phyloP scores from a whole-genome alignment of 2,329 filamentous ascomycete genomes.

The Trichoderma lentiforme region DNA sequence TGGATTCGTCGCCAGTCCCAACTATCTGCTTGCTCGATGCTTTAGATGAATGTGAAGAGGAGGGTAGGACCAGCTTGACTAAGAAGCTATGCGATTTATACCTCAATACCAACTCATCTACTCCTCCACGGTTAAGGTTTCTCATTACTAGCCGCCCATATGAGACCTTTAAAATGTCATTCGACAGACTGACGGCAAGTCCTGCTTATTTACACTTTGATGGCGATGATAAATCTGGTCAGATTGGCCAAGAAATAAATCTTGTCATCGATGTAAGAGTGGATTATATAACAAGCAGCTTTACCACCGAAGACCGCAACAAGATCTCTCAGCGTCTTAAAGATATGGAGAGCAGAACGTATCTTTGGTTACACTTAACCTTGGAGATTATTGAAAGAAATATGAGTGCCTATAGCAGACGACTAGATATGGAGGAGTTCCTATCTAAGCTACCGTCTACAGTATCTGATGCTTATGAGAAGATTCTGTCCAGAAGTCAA shows the following conservation, averaged over 20 bases:
- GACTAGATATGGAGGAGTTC: constrained; percentile 14
- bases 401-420: constrained; percentile 17
- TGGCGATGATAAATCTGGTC: constrained; percentile 27
- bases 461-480: constrained; percentile 28
- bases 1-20: constrained; percentile 11
- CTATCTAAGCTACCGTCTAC: constrained; percentile 22
- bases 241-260: constrained; percentile 32
- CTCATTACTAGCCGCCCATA: constrained; percentile 35
- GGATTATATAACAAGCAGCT: constrained; percentile 17
- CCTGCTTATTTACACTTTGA: constrained; percentile 25
- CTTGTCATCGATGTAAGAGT: constrained; percentile 29
- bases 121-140: constrained; percentile 28
- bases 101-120: not conserved
- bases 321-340: constrained; percentile 29
- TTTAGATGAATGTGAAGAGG: constrained; percentile 31
- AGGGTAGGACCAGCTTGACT: constrained; percentile 20
- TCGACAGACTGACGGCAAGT: constrained; percentile 14
- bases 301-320: constrained; percentile 20
- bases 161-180: constrained; percentile 23
- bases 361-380: constrained; percentile 38
- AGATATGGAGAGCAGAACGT: constrained; percentile 33
- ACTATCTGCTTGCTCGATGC: constrained; percentile 33
- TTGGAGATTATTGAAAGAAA: constrained; percentile 31
- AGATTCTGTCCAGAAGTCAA: constrained; percentile 22
- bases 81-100: constrained; percentile 18